phyloP scores from a whole-genome alignment of 2,329 filamentous ascomycete species.

The Alternaria ventricosa region DNA sequence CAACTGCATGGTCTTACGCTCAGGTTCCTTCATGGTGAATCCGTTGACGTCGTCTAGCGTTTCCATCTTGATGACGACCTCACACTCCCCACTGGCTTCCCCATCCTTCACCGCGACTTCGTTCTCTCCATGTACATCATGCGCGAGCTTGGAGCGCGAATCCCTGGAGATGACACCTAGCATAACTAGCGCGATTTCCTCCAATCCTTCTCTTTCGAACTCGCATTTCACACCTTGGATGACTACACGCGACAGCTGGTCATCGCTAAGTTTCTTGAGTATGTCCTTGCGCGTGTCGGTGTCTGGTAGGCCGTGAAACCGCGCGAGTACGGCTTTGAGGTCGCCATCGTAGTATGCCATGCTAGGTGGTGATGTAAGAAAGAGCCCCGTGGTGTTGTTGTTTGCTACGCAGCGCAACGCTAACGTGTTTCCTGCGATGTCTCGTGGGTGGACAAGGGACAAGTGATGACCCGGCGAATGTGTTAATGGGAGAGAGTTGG shows the following conservation, averaged over 20 bases:
- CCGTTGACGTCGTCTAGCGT: not conserved
- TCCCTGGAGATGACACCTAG: not conserved
- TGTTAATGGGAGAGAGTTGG: rapidly evolving
- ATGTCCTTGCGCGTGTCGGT: not conserved
- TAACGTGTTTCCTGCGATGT: not conserved
- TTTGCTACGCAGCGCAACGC: not conserved
- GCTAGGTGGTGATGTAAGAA: not conserved
- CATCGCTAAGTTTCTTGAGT: not conserved
- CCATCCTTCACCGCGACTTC: not conserved
- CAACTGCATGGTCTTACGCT: not conserved
- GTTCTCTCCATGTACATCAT: not conserved
- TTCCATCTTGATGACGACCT: not conserved
- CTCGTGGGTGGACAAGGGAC: not conserved
- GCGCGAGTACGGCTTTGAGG: not conserved
- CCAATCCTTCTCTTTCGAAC: not conserved
- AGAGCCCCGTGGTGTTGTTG: not conserved
- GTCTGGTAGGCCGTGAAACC: not conserved
- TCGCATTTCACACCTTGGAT: not conserved
- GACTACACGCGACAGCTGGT: not conserved
- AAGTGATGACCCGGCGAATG: not conserved
- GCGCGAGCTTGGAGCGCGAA: not conserved
- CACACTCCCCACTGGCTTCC: rapidly evolving
- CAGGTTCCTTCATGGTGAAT: rapidly evolving
- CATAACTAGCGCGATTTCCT: not conserved
- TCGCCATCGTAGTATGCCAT: not conserved